Base-by-base conservation (phyloP, 2,329 filamentous ascomycete genomes). In the Penicillium sp. region DNA sequence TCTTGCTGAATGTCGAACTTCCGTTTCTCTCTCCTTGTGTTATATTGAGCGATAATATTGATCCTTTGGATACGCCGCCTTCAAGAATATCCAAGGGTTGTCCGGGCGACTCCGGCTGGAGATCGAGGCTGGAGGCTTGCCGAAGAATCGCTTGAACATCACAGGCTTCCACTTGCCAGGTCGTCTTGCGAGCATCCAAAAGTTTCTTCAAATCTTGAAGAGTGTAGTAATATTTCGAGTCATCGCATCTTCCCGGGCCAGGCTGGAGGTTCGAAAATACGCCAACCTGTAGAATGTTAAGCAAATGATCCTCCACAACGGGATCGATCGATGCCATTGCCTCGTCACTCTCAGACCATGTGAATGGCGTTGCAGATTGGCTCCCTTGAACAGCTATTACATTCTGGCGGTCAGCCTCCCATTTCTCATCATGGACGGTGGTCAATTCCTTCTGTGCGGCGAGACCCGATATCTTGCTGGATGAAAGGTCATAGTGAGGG, bases 201-300 rank as follows among this genome's bases (percentile, higher is more conserved):
- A 63, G 33, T 2, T 5, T 5, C 47, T 61, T 59, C 30, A 69
- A 49, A n/a, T 67, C 58, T 7, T 65, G 51, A 5, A 68, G 46
- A 36, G 48, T 60, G 56, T 54, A 63, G 35, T 63, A 61, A 9
- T 35, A 47, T 13, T 5, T 2, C 14, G 31, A 20, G 22, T 11
- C 27, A 9, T 18, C 5, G 10, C 5, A 5, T 20, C 8, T 13
- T 5, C 13, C 18, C 5, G 18, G 10, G 18, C 8, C 25, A n/a
- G 6, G 44, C 10, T 11, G 7, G 22, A 2, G 10, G 25, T 16
- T 30, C 10, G 53, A 28, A 11, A 40, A 40, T 9, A 66, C 18
- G 2, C 64, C 54, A 27, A 38, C 48, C 16, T 54, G 51, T 16
- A 66, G 38, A 27, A 58, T 30, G 13, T 53, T 28, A 13, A 62